Base-by-base conservation (phyloP, 441 rosid genomes). In the Arabidopsis hybrid region DNA sequence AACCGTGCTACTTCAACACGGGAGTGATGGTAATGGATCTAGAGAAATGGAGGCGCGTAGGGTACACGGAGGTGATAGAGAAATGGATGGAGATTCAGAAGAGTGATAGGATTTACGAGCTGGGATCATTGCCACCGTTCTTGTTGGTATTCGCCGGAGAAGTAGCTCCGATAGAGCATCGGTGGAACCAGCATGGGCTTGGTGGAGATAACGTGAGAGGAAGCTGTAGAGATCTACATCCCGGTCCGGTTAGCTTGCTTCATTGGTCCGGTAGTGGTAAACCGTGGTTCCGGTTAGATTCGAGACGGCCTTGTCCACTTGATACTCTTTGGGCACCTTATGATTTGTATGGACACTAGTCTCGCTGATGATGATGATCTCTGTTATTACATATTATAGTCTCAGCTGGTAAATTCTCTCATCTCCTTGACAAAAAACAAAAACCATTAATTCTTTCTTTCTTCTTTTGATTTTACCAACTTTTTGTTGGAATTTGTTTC, bases 181-280 rank as follows among this genome's bases (percentile, higher is more conserved):
- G 95, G 77, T 91, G 97, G 97, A 91, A 91, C 49, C 97, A 90
- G 67, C 97, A 91, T 59, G 97, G 97, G 1, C 67, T 91, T 2
- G 95, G 97, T 16, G 97, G 97, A 3, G 97, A 91, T 72, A 91
- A 91, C 66, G 93, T 91, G 51, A 83, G 76, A 69, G 95, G 97
- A 47, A 91, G 95, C 77, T 91, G 97, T 43, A 88, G 97, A 40
- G 83, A 88, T 78, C 59, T 91, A 8, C 97, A 91, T 75, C 89
- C 95, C 0, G 97, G 97, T 56, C 92, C 95, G 63, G 92, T 89
- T 49, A 91, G 97, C 71, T 83, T 91, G 51, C 80, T 91, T 38
- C 97, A 91, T 80, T 91, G 97, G 97, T 89, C 95, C 17, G 97
- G 97, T 56, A 87, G 91, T 75, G 97, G 97, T 42, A 91, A 91